Base-by-base conservation (phyloP, 2,329 filamentous ascomycete genomes). In the Macroventuria anomochaeta region DNA sequence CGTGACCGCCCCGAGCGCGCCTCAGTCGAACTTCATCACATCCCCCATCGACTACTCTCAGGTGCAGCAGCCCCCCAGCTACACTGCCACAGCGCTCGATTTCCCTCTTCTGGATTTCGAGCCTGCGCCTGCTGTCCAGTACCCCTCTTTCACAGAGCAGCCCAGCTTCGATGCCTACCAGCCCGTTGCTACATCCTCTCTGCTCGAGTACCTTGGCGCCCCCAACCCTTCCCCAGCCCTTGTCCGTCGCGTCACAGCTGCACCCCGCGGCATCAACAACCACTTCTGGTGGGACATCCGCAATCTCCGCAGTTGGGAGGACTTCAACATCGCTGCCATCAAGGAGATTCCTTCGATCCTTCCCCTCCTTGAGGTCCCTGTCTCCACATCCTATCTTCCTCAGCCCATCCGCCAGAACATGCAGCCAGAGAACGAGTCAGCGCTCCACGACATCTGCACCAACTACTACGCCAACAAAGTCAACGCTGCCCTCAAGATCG, bases 231-330 rank as follows among this genome's bases (percentile, higher is more conserved):
- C 91, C 18, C 89, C 93, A 15, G 88, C 88, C 33, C 81, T 96
- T 28, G 91, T 96, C 31, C 88, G 88, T 68, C 89, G 88, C 62
- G 85, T 93, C 62, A 90, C 88, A 55, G 87, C 88, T 70, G 72
- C 86, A 77, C 85, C 81, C 59, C 89, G 86, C 72, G 87, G 82
- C 68, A 84, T 82, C 75, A 88, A 83, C 66, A 91, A 88, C 73
- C 87, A 96, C 78, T 96, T 93, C 75, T 97, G 93, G 93, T 97
- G 91, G 90, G 93, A 97, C 69, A 84, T 96, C 53, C 89, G 93
- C 63, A 93, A 96, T 72, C 81, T 97, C 62, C 86, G 90, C 58
- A 83, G 86, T 57, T 97, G 93, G 93, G 84, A 83, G 44, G 83
- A 85, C 63, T 97, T 97, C 83, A 90, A 85, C 61, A 79, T 90